Conservation (phyloP, 768 basidiomycete genomes). For the Antrodiella citrinella region DNA sequence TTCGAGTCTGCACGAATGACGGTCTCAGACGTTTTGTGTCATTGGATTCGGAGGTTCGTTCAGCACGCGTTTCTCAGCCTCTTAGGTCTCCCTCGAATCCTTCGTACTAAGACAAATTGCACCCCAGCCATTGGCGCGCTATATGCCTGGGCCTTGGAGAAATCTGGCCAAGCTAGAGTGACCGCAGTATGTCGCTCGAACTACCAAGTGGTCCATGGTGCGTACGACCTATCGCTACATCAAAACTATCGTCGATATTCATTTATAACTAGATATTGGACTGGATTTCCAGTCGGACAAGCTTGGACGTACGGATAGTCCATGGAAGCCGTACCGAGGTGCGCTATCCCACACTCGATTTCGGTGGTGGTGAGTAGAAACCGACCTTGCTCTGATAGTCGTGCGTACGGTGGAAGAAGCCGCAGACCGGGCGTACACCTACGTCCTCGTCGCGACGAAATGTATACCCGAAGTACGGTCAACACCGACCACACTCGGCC, state of each 20-base stretch:
- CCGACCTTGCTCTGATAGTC: conserved; percentile 14
- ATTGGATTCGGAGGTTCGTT: not conserved
- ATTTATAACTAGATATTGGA: conserved; percentile 12
- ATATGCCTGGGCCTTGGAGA: conserved; percentile 21
- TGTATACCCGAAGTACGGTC: conserved; percentile 17
- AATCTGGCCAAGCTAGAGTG: conserved; percentile 16
- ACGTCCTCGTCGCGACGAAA: conserved; percentile 23
- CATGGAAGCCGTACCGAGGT: conserved; percentile 20
- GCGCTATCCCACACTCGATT: not conserved
- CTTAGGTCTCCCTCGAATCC: no score
- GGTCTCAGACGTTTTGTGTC: not conserved
- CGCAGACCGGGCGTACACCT: conserved; percentile 21
- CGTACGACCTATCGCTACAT: not conserved
- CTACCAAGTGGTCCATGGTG: conserved; percentile 13
- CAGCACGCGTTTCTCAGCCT: no score
- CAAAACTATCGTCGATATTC: not conserved
- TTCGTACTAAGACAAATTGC: no score
- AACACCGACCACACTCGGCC: conserved; percentile 19
- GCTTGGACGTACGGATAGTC: conserved; percentile 9
- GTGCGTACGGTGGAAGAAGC: conserved; percentile 21
- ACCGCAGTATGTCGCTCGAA: conserved; percentile 25
- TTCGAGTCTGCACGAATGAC: no score
- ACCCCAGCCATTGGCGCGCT: conserved; percentile 25
- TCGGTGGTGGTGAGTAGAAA: not conserved
- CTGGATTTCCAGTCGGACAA: conserved; percentile 16